A percentile compares a stretch with the other conserved stretches of the same genome.
These are phyloP conservation scores for Haplographium delicatum DNA, from an alignment of 495 filamentous ascomycete genomes.

Conservation along the genomic window DNA sequence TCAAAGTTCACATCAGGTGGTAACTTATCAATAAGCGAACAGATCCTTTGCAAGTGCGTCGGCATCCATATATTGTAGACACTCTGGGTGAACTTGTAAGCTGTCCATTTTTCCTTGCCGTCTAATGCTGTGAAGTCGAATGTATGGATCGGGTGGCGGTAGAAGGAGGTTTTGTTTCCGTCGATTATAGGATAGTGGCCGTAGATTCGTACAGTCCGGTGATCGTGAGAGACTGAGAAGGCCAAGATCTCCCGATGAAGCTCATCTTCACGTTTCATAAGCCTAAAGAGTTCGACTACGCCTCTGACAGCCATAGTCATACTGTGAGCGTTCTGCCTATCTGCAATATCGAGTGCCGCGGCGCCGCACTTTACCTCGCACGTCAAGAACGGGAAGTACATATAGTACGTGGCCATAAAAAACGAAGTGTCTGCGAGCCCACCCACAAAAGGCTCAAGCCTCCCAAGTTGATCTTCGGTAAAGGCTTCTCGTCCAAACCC, in stretches of 20 bases:
- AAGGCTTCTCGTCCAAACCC: conserved; percentile 27
- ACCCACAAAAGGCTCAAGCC: conserved; percentile 34
- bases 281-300: conserved; percentile 29
- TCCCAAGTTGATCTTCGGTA: conserved; percentile 33
- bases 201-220: conserved; percentile 32
- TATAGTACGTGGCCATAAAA: conserved; percentile 32
- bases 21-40: conserved; percentile 36
- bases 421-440: conserved; percentile 12
- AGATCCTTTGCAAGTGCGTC: conserved; percentile 35
- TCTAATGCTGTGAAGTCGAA: conserved; percentile 7
- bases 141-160: conserved; percentile 29
- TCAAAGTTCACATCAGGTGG: conserved; percentile 17
- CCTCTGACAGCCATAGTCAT: conserved; percentile 36
- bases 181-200: conserved; percentile 32
- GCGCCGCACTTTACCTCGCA: conserved; percentile 32
- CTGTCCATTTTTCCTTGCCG: conserved; percentile 12
- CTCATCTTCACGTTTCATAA: conserved; percentile 30
- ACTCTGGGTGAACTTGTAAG: conserved; percentile 24
- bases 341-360: conserved; percentile 27
- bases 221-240: conserved; percentile 29
- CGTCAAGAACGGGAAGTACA: conserved; percentile 40
- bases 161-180: conserved; percentile 28
- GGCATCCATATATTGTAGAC: conserved; percentile 40
- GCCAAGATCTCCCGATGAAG: conserved; percentile 32
- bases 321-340: conserved; percentile 36